Evolutionary conservation across 441 rosid species (phyloP).

Genomic region (Erodium trifolium): DNA sequence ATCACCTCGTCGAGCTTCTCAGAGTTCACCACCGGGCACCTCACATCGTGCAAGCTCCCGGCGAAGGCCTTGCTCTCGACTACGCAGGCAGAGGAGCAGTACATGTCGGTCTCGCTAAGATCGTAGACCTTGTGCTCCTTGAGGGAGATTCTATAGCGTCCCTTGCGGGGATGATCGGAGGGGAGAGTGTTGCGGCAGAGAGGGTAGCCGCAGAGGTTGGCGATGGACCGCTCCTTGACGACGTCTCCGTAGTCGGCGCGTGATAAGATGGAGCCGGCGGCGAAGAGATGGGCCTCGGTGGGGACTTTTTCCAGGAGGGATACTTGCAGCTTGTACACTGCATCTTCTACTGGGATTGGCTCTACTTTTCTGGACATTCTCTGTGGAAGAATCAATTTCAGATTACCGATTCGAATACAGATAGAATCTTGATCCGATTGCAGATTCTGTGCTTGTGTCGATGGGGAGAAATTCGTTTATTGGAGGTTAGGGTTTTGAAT

Average conservation of each 20-base stretch:
- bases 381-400: too few relatives aligned
- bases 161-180: conserved; percentile 41
- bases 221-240: conserved; percentile 56
- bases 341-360: conserved; percentile 26
- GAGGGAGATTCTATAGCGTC: conserved; percentile 53
- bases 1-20: conserved; percentile 35
- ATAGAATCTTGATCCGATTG: too few relatives aligned
- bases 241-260: conserved; percentile 62
- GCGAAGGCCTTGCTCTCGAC: conserved; percentile 45
- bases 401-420: too few relatives aligned
- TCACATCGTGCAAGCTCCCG: conserved; percentile 44
- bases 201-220: conserved; percentile 65
- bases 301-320: conserved; percentile 53
- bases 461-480: too few relatives aligned
- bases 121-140: conserved; percentile 79
- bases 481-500: too few relatives aligned
- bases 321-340: conserved; percentile 52
- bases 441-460: too few relatives aligned
- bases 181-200: conserved; percentile 44
- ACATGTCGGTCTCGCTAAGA: conserved; percentile 47
- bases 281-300: conserved; percentile 47
- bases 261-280: conserved; percentile 53
- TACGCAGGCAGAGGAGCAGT: conserved; percentile 56
- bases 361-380: too few relatives aligned
- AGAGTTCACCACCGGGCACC: conserved; percentile 36